Conservation (phyloP, 176 grass and related monocot genomes). For the Carex scoparia region DNA sequence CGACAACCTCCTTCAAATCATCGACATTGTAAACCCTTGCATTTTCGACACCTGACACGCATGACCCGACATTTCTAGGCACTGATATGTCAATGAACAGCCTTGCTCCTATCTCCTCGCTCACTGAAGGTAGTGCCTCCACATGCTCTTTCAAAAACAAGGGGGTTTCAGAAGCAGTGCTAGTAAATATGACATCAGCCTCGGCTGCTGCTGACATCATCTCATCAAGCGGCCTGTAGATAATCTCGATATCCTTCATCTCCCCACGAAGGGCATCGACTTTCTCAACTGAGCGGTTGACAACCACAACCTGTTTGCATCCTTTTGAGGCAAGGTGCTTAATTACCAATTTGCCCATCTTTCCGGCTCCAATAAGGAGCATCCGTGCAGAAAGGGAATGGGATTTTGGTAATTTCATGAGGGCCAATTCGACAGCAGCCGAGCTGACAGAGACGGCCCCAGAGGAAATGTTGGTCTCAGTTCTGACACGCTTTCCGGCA, state of each 20-base stretch:
- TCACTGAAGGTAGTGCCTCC: conserved; percentile 38
- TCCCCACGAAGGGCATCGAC: conserved; percentile 63
- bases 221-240: conserved; percentile 65
- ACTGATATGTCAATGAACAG: conserved; percentile 85
- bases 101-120: conserved; percentile 46
- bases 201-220: conserved; percentile 63
- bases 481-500: conserved; percentile 74
- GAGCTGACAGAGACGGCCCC: conserved; percentile 95
- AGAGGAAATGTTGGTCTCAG: conserved; percentile 77
- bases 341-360: conserved; percentile 89
- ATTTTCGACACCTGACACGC: conserved; percentile 37
- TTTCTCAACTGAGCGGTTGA: conserved; percentile 83
- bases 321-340: conserved; percentile 85
- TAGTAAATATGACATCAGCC: conserved; percentile 72
- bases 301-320: conserved; percentile 75
- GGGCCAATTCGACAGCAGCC: conserved; percentile 77
- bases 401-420: conserved; percentile 78
- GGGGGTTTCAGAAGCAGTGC: conserved; percentile 73
- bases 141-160: conserved; percentile 64
- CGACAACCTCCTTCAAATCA: conserved; percentile 88
- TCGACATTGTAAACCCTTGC: conserved; percentile 68
- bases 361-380: conserved; percentile 77
- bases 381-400: conserved; percentile 54
- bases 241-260: conserved; percentile 72
- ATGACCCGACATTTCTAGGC: conserved; percentile 67